Base-by-base conservation (phyloP, 106 monocot genomes). In the Dendrobium officinale region DNA sequence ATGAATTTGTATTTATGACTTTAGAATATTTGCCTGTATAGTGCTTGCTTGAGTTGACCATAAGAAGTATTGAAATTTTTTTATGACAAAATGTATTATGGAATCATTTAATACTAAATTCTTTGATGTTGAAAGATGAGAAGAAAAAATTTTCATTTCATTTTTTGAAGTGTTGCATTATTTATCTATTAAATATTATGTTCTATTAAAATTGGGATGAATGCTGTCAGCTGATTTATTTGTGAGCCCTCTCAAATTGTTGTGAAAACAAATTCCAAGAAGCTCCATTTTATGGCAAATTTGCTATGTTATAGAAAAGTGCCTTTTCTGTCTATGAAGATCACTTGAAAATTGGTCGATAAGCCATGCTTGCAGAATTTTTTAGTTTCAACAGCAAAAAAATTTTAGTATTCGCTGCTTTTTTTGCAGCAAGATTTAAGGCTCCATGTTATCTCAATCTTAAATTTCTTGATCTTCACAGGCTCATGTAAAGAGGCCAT, bases 401-500 rank as follows among this genome's bases (percentile, higher is more conserved):
- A 29, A 8, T 9, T 27, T 27, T 24, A 67, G 67, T 67, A 29
- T 29, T 24, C 67, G 37, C 67, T 18, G 58, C 18, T 67, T 6
- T 66, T 66, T 27, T 2, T 24, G 26, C 37, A 15, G 16, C 15
- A 22, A 70, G 33, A 70, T 13, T 70, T 29, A 70, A 70, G n/a
- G 70, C 37, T 70, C 64, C 64, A 33, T 70, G 74, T 44, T 37
- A 27, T 29, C 7, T 27, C 74, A 74, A 42, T 15, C 19, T 42
- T 17, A 44, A 74, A 29, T 26, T 78, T 70, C 0, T 22, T 75
- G 31, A 18, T 72, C 40, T 67, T 61, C 31, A 48, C 85, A 99
- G 98, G 98, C 95, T 64, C 87, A 86, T 82, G 86, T 99, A 56
- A n/a, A 92, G 98, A 87, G 98, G 98, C 48, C 86, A 94, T 86